Percentiles rank a stretch among this genome's conserved stretches.
Evolutionary conservation across 2,329 filamentous ascomycete genomes (phyloP).

Genomic region (Apiospora koreana): DNA sequence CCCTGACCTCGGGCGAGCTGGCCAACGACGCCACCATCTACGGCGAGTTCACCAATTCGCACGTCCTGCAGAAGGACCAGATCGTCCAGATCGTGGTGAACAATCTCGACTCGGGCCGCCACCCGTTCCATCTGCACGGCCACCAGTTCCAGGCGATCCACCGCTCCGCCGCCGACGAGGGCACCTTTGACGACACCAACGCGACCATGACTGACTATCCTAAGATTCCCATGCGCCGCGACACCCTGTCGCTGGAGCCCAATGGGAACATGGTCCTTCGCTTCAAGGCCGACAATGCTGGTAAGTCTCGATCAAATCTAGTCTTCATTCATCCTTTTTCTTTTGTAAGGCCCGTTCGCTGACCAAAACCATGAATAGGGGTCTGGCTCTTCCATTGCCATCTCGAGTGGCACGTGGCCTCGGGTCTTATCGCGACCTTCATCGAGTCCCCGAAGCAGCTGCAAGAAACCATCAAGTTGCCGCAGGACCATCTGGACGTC

Average conservation of each 20-base stretch:
- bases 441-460: constrained; percentile 64
- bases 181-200: constrained; percentile 52
- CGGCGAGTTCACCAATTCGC: constrained; percentile 64
- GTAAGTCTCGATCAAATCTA: constrained; percentile 28
- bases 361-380: constrained; percentile 30
- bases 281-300: constrained; percentile 69
- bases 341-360: not conserved
- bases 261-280: constrained; percentile 68
- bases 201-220: constrained; percentile 49
- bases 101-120: constrained; percentile 70
- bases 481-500: constrained; percentile 55
- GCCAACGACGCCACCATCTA: constrained; percentile 63
- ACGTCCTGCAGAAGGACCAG: constrained; percentile 67
- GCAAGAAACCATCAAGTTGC: constrained; percentile 62
- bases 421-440: constrained; percentile 66
- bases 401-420: constrained; percentile 74
- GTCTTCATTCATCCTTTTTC: not conserved
- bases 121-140: constrained; percentile 80
- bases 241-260: constrained; percentile 66
- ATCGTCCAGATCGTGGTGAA: constrained; percentile 78
- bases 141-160: constrained; percentile 71
- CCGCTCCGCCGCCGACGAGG: constrained; percentile 59
- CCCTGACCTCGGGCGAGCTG: constrained; percentile 61
- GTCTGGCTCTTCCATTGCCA: constrained; percentile 80
- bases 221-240: constrained; percentile 62